Base-by-base conservation (phyloP, 1,139 yeast genomes). In the Meyerozyma athensensis region DNA sequence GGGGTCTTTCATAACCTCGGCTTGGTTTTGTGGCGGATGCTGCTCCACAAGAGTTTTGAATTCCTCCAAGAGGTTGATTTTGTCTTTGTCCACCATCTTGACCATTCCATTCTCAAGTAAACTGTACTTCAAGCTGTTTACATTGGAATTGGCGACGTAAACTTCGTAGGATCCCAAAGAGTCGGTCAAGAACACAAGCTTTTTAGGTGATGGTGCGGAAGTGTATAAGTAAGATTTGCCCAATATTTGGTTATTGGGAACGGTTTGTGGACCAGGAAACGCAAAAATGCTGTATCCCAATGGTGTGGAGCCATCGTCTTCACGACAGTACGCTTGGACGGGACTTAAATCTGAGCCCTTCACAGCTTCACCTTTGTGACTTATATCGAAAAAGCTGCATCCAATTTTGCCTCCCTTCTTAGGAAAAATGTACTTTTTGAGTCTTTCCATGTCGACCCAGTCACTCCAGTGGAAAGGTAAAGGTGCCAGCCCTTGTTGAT, bases 401-500 rank as follows among this genome's bases (percentile, higher is more conserved):
- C 20, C 12, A 2, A 41, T 41, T 6, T 43, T 40, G 20, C 45
- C 37, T 8, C 39, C 39, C n/a, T 31, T 24, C 4, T 47, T 37
- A 10, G 46, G 39, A 18, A 57, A 45, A n/a, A 64, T 45, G 39
- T 56, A 54, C 43, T 54, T 50, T 38, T 59, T 44, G 22, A 67
- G 46, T 21, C 47, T 49, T 5, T 63, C 48, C 36, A 65, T 42
- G 46, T 68, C 70, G 4, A 61, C 57, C 73, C 73, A 68, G 45
- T 68, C 74, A 19, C 63, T 52, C 74, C 74, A 68, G 49, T 66
- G 69, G 43, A 68, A 68, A 4, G 61, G 57, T 7, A 63, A 21
- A 12, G 32, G 19, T 14, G 20, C 20, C 20, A 28, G 20, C 19
- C 20, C 32, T 9, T 16, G 20, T 4, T 28, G 5, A 7, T 16